phyloP scores from a whole-genome alignment of 108 stramenopile species.

The Stephanodiscus minutulus region DNA sequence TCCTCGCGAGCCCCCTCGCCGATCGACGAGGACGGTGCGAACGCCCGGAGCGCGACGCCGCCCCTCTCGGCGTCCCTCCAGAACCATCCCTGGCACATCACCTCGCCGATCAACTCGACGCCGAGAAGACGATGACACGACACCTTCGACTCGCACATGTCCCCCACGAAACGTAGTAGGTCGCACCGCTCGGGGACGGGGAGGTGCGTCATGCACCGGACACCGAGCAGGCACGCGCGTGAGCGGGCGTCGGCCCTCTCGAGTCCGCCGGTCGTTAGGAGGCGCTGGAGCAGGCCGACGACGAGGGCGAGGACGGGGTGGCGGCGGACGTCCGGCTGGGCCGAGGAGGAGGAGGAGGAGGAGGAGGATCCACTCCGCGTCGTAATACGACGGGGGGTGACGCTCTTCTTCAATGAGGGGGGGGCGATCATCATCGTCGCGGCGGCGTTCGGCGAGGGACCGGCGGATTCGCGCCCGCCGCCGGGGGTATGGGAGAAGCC shows the following conservation, averaged over 20 bases:
- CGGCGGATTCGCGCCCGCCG: neutral
- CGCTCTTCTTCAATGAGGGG: constrained; percentile 48
- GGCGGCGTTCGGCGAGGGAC: neutral
- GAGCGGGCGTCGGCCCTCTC: constrained; percentile 63
- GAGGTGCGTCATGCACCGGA: constrained; percentile 45
- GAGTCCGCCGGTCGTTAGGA: constrained; percentile 66
- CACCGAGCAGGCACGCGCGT: constrained; percentile 43
- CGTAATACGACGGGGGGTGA: constrained; percentile 40
- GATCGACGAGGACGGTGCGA: constrained; percentile 10
- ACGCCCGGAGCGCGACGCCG: constrained; percentile 1
- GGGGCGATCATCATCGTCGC: constrained; percentile 13
- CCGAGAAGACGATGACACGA: constrained; percentile 75
- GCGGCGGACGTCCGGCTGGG: neutral
- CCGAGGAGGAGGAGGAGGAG: constrained; percentile 14
- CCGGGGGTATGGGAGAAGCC: constrained; percentile 28
- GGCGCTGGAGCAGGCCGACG: constrained; percentile 74
- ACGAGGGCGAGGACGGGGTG: constrained; percentile 55
- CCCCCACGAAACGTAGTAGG: constrained; percentile 61
- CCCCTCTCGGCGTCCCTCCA: constrained; percentile 49
- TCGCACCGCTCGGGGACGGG: constrained; percentile 57
- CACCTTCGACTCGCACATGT: constrained; percentile 72
- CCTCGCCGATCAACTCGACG: constrained; percentile 63
- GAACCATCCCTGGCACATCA: constrained; percentile 63
- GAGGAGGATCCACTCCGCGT: constrained; percentile 16
- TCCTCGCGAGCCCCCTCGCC: neutral